A percentile compares a stretch with the other conserved stretches of the same genome.
Conservation (phyloP, 2,329 filamentous ascomycete species). For the Trichoderma koningii region DNA sequence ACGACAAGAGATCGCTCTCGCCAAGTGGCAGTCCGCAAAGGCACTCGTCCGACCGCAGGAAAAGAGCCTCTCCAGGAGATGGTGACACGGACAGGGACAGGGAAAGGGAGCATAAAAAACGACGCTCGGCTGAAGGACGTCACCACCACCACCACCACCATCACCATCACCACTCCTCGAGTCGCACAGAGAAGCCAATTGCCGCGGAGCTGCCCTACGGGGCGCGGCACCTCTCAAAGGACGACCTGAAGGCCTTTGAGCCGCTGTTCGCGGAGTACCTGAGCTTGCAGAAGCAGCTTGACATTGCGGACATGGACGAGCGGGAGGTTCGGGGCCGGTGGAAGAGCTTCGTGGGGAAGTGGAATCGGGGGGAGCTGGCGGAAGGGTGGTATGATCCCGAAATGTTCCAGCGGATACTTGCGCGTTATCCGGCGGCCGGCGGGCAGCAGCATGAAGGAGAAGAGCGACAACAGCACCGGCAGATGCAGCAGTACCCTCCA, state of each 20-base stretch:
- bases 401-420: constrained; percentile 53
- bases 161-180: constrained; percentile 1
- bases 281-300: constrained; percentile 79
- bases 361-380: constrained; percentile 86
- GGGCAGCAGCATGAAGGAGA: not conserved
- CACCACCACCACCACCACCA: not conserved
- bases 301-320: constrained; percentile 68
- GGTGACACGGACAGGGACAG: constrained; percentile 13
- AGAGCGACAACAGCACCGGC: not conserved
- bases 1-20: constrained; percentile 17
- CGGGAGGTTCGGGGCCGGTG: constrained; percentile 80
- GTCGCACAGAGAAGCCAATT: constrained; percentile 2
- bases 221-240: constrained; percentile 66
- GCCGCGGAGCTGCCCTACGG: constrained; percentile 60
- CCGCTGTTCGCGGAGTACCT: constrained; percentile 82
- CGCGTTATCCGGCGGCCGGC: constrained; percentile 32
- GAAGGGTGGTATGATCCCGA: constrained; percentile 92
- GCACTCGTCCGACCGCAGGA: constrained; percentile 28
- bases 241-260: constrained; percentile 66
- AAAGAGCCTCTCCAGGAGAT: not conserved
- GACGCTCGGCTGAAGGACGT: constrained; percentile 34
- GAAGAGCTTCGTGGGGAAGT: constrained; percentile 91
- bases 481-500: constrained; percentile 14
- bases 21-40: constrained; percentile 16
- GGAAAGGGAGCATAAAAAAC: constrained; percentile 30